Evolutionary conservation across 2,329 filamentous ascomycete genomes (phyloP).

Genomic region (Helotiales sp.): DNA sequence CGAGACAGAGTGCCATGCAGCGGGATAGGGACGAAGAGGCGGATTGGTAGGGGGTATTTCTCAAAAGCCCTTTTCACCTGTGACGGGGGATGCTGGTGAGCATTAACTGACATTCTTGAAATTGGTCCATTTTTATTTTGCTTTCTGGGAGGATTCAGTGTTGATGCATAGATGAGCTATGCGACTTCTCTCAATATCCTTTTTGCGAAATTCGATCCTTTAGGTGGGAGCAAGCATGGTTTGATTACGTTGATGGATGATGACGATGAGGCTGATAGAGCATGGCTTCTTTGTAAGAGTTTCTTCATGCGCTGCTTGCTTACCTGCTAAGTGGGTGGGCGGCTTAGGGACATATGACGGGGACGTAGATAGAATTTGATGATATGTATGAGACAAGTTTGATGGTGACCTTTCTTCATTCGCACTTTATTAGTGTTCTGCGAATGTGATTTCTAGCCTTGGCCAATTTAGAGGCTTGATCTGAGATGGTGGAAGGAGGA

Average conservation of each 20-base stretch:
- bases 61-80: background rate
- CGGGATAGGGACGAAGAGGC: slow-evolving; percentile 54
- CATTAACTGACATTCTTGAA: background rate
- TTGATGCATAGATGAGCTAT: slow-evolving; percentile 27
- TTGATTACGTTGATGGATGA: slow-evolving; percentile 10
- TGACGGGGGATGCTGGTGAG: background rate
- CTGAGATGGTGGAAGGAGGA: background rate
- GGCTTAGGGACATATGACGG: background rate
- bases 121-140: background rate
- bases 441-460: background rate
- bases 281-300: slow-evolving; percentile 9
- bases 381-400: background rate
- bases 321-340: background rate
- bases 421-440: background rate
- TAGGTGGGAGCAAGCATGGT: slow-evolving; percentile 3
- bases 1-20: slow-evolving; percentile 71
- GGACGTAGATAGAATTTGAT: slow-evolving; percentile 21
- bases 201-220: background rate
- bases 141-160: slow-evolving; percentile 5
- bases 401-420: background rate
- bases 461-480: background rate
- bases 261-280: slow-evolving; percentile 2
- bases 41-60: slow-evolving; percentile 39
- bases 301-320: background rate
- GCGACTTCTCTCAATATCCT: slow-evolving; percentile 2